These are phyloP conservation scores for Taiozyma sp. DNA, from an alignment of 1,139 yeast genomes.

Conservation along the genomic window DNA sequence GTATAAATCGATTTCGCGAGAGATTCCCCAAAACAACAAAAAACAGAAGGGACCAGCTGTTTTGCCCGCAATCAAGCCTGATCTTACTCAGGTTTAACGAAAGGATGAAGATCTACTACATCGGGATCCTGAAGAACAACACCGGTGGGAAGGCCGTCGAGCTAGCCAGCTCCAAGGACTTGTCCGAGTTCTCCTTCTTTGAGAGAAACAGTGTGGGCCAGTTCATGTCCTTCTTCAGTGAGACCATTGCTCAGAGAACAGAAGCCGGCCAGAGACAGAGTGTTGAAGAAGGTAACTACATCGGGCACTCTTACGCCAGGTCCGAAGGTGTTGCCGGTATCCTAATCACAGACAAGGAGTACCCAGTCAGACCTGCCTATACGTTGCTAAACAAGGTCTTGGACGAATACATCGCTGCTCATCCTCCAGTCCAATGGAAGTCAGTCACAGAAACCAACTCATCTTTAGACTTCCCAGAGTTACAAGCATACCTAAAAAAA, in stretches of 20 bases:
- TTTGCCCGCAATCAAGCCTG: background rate
- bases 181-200: constrained; percentile 82
- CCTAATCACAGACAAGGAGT: constrained; percentile 87
- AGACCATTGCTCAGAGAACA: constrained; percentile 87
- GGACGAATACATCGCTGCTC: constrained; percentile 84
- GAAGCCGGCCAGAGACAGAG: constrained; percentile 87
- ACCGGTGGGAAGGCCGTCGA: constrained; percentile 61
- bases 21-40: background rate
- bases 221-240: constrained; percentile 91
- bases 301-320: constrained; percentile 89
- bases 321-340: constrained; percentile 94
- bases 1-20: background rate
- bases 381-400: constrained; percentile 83
- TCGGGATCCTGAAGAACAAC: constrained; percentile 71
- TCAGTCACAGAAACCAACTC: constrained; percentile 42
- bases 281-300: constrained; percentile 77
- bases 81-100: background rate
- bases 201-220: constrained; percentile 74
- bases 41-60: background rate
- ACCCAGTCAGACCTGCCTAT: constrained; percentile 97
- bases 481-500: constrained; percentile 66
- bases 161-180: constrained; percentile 74
- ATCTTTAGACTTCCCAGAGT: constrained; percentile 51
- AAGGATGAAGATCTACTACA: constrained; percentile 81
- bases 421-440: constrained; percentile 72